These are phyloP conservation scores for Syncephalastrum monosporum DNA, from an alignment of 371 early-diverging fungal genomes.

Conservation along the genomic window DNA sequence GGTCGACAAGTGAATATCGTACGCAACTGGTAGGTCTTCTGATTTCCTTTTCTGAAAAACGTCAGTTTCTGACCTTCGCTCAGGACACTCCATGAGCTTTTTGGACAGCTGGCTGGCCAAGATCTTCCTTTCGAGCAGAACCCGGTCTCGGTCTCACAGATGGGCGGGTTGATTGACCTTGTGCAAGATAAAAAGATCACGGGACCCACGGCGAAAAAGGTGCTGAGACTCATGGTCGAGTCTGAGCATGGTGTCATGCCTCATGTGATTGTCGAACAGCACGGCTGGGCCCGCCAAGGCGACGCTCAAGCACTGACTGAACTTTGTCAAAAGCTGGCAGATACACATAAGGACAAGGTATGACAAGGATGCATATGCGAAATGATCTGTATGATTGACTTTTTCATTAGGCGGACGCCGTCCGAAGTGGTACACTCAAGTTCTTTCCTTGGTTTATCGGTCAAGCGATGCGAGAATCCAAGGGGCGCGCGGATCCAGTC, in stretches of 20 bases:
- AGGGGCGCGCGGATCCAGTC: conserved; percentile 72
- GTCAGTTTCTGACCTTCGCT: neutral
- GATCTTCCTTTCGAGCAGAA: conserved; percentile 53
- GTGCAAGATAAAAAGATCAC: conserved; percentile 60
- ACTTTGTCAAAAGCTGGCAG: conserved; percentile 53
- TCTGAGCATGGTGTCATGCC: conserved; percentile 49
- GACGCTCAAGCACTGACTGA: conserved; percentile 48
- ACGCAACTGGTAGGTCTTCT: conserved; percentile 39
- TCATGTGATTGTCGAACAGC: conserved; percentile 59
- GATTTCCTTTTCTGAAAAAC: neutral
- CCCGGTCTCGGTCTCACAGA: conserved; percentile 56
- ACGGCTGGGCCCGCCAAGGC: conserved; percentile 69
- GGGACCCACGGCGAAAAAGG: conserved; percentile 58
- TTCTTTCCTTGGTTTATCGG: conserved; percentile 73
- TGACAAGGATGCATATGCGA: neutral
- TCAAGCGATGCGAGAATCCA: conserved; percentile 69
- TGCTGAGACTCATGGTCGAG: conserved; percentile 69
- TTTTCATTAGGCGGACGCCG: conserved; percentile 43
- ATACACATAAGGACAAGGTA: conserved; percentile 60
- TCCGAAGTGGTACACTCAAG: conserved; percentile 58
- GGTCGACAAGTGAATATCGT: conserved; percentile 13
- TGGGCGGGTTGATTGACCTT: conserved; percentile 67
- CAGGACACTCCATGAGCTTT: conserved; percentile 80
- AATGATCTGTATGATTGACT: neutral
- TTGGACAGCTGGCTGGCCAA: conserved; percentile 70